Conservation (phyloP, 129 eudicot genomes). For the Pulicaria dysenterica region DNA sequence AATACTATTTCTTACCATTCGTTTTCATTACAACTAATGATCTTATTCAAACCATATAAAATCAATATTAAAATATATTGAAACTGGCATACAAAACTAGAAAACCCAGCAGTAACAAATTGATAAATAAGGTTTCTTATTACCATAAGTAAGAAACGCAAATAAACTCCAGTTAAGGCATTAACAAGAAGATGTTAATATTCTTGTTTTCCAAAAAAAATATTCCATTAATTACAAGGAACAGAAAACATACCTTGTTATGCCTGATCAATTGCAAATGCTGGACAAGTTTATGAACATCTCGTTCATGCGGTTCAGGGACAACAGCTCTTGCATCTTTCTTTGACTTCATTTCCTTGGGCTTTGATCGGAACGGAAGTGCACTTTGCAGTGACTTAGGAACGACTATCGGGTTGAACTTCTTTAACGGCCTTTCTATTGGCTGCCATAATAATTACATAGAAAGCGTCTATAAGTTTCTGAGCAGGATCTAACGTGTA, state of each 20-base stretch:
- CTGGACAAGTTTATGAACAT: slow-evolving; percentile 73
- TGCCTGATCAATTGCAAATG: slow-evolving; percentile 66
- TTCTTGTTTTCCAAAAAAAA: too few relatives aligned
- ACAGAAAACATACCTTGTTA: slow-evolving; percentile 62
- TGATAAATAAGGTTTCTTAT: too few relatives aligned
- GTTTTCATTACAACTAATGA: neutral
- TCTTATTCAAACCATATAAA: neutral
- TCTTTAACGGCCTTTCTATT: slow-evolving; percentile 71
- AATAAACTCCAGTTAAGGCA: neutral
- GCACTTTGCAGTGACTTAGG: slow-evolving; percentile 75
- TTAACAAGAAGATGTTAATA: neutral
- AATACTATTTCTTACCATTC: slow-evolving; percentile 5
- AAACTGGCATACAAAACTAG: neutral
- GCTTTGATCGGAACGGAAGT: slow-evolving; percentile 83
- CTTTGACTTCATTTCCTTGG: slow-evolving; percentile 58
- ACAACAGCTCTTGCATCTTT: slow-evolving; percentile 75
- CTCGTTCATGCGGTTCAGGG: slow-evolving; percentile 80
- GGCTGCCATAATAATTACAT: slow-evolving; percentile 42
- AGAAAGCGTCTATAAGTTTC: slow-evolving; percentile 18
- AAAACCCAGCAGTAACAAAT: neutral
- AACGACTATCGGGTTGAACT: slow-evolving; percentile 92
- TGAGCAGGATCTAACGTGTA: neutral
- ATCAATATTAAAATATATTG: neutral
- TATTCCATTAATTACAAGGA: neutral
- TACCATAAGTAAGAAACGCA: neutral